Percentiles rank a stretch among this genome's conserved stretches.
Conservation (phyloP, 805 yeast genomes). For the Priceomyces carsonii region DNA sequence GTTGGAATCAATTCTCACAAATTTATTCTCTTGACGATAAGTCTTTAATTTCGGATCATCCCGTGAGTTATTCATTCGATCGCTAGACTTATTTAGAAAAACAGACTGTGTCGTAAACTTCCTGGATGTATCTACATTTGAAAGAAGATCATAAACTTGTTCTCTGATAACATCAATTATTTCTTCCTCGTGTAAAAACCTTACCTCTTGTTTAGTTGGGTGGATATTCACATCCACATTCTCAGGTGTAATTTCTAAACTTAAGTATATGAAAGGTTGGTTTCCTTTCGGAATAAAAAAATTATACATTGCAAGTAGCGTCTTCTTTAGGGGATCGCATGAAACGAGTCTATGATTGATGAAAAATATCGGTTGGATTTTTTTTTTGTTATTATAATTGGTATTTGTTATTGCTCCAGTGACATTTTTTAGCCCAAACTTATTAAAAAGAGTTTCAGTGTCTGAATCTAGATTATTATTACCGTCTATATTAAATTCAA, state of each 20-base stretch:
- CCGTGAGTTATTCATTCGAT: conserved; percentile 1
- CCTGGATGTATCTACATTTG: conserved; percentile 64
- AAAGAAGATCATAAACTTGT: conserved; percentile 49
- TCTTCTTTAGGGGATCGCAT: conserved; percentile 77
- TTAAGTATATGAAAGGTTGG: conserved; percentile 74
- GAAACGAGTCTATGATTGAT: conserved; percentile 81
- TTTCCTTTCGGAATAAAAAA: conserved; percentile 73
- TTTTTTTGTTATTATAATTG: conserved; percentile 67
- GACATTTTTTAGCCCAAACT: conserved; percentile 53
- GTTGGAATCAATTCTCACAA: conserved; percentile 70
- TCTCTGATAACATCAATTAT: conserved; percentile 63
- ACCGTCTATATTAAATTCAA: conserved; percentile 44
- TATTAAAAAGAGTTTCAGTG: conserved; percentile 7
- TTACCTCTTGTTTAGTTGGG: conserved; percentile 91
- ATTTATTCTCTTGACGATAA: conserved; percentile 58
- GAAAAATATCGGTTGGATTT: conserved; percentile 71
- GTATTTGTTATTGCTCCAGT: conserved; percentile 69
- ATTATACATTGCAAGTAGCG: conserved; percentile 61
- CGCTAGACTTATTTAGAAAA: conserved; percentile 16
- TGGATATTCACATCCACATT: conserved; percentile 92
- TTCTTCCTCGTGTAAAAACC: conserved; percentile 84
- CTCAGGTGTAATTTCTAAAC: conserved; percentile 63
- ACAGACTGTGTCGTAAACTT: conserved; percentile 66
- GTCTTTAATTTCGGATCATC: conserved; percentile 19
- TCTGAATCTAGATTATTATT: conserved; percentile 11